Evolutionary conservation across 495 filamentous ascomycete species (phyloP), one percentile per base, ranked within the genome.

Genomic region (Barbatosphaeria neglecta): DNA sequence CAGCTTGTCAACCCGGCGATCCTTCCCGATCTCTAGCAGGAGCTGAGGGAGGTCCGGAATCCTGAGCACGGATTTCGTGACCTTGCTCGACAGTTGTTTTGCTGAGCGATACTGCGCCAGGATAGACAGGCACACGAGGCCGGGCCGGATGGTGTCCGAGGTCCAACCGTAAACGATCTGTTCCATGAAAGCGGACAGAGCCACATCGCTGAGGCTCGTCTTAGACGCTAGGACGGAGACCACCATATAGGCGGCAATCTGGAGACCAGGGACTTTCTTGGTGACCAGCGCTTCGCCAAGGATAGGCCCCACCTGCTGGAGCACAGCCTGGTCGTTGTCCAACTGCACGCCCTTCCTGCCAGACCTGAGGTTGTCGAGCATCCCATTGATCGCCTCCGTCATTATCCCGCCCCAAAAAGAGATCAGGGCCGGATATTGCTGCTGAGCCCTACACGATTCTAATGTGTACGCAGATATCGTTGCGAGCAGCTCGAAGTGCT

Each of bases 201-300:
- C 75, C 41, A 75, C 76, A 51, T 95, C 87, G 22, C 82, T 75
- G 15, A 96, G 72, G 19, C 71, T 68, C 8, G 81, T 78, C 60
- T 95, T 97, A 18, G 86, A 81, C 8, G 82, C 88, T 44, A 97
- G 68, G 44, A 96, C 76, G 0, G 86, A 81, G 20, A 87, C 72
- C 22, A 96, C 77, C 87, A 94, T 95, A 58, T 94, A 96, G 55
- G 81, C 87, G 18, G 82, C 87, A 50, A 90, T 74, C 41, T 86
- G 79, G 35, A 95, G 67, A 45, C 90, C 84, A 0, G 87, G 75
- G 0, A 80, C 73, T 24, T 82, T 75, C 48, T 80, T 80, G 68
- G 90, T 75, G 11, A 76, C 70, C 40, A 97, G 73, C 5, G 79
- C 82, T 41, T 86, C 78, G 46, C 86, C 83, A 18, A 97, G 62